Evolutionary conservation across 768 basidiomycete species (phyloP), one percentile per base, ranked within the genome.

Genomic region (Pleurotus tuber-regium): DNA sequence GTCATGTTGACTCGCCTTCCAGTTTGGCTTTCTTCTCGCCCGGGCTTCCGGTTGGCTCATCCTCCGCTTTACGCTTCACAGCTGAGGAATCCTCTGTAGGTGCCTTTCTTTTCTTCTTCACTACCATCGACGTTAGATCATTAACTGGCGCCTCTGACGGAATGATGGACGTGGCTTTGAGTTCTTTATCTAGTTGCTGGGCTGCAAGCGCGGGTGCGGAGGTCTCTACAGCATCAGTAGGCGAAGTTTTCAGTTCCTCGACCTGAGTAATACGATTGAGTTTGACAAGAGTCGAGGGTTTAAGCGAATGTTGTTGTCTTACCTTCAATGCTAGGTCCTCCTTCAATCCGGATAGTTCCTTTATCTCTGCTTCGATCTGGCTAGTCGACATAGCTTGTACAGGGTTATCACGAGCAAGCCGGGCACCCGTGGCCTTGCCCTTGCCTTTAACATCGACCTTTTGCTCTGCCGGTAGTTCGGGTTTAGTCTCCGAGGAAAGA

Each of bases 301-400:
- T 51, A 19, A 4, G 18, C 25, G 24, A 19, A 38, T 19, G n/a
- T 40, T 47, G n/a, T 29, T 31, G 35, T 24, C 66, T 26, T 31
- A 85, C 92, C 84, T 97, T 98, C 43, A 89, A 67, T 2, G 87
- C 86, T 21, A 98, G 70, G 65, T 98, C 95, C 58, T 85, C 85
- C 61, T 80, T 83, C 31, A 97, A 67, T 21, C 76, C 87, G 51
- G 76, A 70, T 36, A 94, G 69, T 46, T 97, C 95, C 62, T 89
- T 89, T 11, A 88, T 75, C 65, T 97, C 92, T 14, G 68, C 72
- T 59, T 89, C 86, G 58, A 86, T 83, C 61, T 92, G 89, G n/a
- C 74, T 65, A 41, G 78, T 83, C 9, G 78, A 77, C 87, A 92
- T 80, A n/a, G 76, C 76, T 56, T 76, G 74, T 8, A 90, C 77